Evolutionary conservation across 148 eudicot genomes (phyloP).

Genomic region (Polygonum aviculare): DNA sequence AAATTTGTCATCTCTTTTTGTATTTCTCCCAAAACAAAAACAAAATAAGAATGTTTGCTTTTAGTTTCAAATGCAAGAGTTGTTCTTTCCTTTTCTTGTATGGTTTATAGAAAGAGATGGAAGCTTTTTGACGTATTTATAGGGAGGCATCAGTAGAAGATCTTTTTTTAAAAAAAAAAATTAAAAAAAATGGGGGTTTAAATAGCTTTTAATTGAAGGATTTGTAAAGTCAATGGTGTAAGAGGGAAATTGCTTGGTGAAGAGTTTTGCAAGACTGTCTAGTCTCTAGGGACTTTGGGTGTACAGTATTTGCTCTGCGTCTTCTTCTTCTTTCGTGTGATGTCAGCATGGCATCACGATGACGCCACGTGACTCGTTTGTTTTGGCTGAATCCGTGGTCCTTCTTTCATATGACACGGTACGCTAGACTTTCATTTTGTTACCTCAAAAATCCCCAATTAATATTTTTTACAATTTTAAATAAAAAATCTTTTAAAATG

Average conservation of each 20-base stretch:
- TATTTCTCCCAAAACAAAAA: background rate
- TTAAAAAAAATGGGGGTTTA: background rate
- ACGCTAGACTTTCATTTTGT: too few relatives aligned
- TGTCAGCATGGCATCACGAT: background rate
- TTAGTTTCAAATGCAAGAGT: background rate
- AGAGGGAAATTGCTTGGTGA: background rate
- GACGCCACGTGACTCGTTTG: background rate
- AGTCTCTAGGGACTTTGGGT: too few relatives aligned
- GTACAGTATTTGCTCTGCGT: background rate
- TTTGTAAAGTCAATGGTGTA: background rate
- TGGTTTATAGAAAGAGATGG: background rate
- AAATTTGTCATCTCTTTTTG: conserved; percentile 7
- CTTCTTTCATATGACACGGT: background rate
- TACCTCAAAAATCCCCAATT: too few relatives aligned
- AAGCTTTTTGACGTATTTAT: conserved; percentile 1
- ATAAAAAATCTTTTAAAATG: too few relatives aligned
- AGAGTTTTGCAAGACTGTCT: background rate
- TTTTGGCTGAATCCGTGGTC: background rate
- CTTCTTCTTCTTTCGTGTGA: background rate
- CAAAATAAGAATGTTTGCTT: background rate
- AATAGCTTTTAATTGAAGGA: background rate
- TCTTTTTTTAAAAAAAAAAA: background rate
- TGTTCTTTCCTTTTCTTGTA: background rate
- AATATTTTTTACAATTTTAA: too few relatives aligned
- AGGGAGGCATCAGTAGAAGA: background rate